Evolutionary conservation across 139 green algal species (phyloP).

Genomic region (Coelastrella sp.): DNA sequence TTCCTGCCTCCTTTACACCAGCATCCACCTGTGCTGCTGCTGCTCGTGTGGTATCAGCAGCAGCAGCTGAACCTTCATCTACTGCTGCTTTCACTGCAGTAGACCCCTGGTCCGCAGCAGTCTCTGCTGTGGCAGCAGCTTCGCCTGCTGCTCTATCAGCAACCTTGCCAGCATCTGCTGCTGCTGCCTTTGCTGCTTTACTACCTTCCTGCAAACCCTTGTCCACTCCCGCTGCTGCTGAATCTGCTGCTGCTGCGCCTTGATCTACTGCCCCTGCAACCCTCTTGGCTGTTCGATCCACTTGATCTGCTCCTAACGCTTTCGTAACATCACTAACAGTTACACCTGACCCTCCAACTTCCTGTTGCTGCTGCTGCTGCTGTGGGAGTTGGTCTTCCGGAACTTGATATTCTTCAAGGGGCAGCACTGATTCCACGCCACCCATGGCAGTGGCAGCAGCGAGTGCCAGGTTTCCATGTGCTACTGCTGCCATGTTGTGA

Average conservation of each 20-base stretch:
- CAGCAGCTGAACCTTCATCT: conserved; percentile 3
- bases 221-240: not conserved
- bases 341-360: not conserved
- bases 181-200: not conserved
- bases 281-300: not conserved
- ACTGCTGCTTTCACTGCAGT: conserved; percentile 19
- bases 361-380: not conserved
- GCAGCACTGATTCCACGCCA: conserved; percentile 16
- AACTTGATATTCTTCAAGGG: conserved; percentile 9
- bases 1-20: conserved; percentile 1
- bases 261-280: not conserved
- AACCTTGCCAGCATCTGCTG: not conserved
- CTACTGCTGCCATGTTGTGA: not conserved
- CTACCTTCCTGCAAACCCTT: not conserved
- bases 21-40: conserved; percentile 2
- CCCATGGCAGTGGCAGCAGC: conserved; percentile 24
- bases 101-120: conserved; percentile 13
- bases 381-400: not conserved
- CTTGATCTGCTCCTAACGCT: no score
- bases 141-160: not conserved
- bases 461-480: conserved; percentile 10
- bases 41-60: conserved; percentile 9
- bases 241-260: not conserved
- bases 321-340: not conserved
- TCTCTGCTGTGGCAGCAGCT: not conserved